Percentiles rank a stretch among this genome's conserved stretches.
These are phyloP conservation scores for Pyricularia pennisetigena DNA, from an alignment of 2,329 filamentous ascomycete genomes.

Conservation along the genomic window DNA sequence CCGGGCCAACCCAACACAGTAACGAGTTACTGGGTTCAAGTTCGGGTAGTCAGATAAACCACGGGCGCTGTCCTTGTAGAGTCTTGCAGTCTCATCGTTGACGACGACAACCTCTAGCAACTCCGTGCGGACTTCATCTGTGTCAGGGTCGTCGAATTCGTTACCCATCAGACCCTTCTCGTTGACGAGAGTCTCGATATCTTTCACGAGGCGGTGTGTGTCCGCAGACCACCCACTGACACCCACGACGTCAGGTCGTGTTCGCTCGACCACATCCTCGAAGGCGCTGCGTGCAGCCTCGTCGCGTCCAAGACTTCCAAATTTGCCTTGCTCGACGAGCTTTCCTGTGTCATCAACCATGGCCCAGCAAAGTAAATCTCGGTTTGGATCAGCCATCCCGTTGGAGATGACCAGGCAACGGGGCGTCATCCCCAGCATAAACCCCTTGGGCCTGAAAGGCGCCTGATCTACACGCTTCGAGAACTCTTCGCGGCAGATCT, in stretches of 20 bases:
- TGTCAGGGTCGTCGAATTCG: slow-evolving; percentile 73
- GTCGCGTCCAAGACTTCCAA: slow-evolving; percentile 65
- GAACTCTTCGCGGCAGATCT: slow-evolving; percentile 79
- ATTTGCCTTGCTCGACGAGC: slow-evolving; percentile 81
- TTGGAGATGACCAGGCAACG: slow-evolving; percentile 82
- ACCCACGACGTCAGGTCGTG: slow-evolving; percentile 82
- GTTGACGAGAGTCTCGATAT: slow-evolving; percentile 68
- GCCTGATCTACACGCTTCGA: slow-evolving; percentile 87
- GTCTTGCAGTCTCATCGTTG: slow-evolving; percentile 92
- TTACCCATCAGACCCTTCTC: slow-evolving; percentile 69
- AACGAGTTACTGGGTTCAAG: slow-evolving; percentile 68
- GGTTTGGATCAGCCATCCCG: slow-evolving; percentile 61
- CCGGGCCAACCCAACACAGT: slow-evolving; percentile 79
- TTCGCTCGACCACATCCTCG: slow-evolving; percentile 66
- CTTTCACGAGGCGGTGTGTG: slow-evolving; percentile 72
- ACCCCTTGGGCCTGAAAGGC: slow-evolving; percentile 88
- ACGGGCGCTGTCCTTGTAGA: slow-evolving; percentile 85
- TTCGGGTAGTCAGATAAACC: slow-evolving; percentile 73
- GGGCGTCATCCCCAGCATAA: slow-evolving; percentile 79
- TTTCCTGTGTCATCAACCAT: slow-evolving; percentile 92
- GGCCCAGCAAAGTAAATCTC: slow-evolving; percentile 81
- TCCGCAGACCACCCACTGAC: slow-evolving; percentile 85
- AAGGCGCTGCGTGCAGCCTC: slow-evolving; percentile 60
- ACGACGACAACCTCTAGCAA: slow-evolving; percentile 81
- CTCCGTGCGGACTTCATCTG: slow-evolving; percentile 65